phyloP scores from a whole-genome alignment of 176 grass and related monocot genomes.

The Oryza coarctata region DNA sequence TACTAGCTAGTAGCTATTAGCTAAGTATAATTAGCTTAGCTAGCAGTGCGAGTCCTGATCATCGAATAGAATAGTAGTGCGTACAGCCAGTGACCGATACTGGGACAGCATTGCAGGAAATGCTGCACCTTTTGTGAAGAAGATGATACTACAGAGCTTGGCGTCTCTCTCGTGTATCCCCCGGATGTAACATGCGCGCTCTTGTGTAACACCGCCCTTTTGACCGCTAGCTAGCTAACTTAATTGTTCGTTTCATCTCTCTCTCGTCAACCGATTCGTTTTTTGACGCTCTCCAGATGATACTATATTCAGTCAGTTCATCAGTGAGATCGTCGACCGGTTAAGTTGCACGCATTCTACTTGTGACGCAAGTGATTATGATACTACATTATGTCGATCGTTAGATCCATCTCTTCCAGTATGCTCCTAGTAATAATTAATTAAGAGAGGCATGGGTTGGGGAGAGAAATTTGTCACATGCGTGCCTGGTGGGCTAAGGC shows the following conservation, averaged over 20 bases:
- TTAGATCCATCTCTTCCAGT: no score
- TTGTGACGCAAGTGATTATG: background rate
- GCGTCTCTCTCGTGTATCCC: slow-evolving; percentile 38
- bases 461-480: slow-evolving; percentile 28
- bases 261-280: background rate
- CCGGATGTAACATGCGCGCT: slow-evolving; percentile 24
- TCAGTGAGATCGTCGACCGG: background rate
- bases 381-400: background rate
- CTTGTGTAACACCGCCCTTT: slow-evolving; percentile 14
- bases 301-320: background rate
- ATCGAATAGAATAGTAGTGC: slow-evolving; percentile 47
- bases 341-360: background rate
- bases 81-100: slow-evolving; percentile 41
- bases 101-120: slow-evolving; percentile 81
- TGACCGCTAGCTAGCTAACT: slow-evolving; percentile 19
- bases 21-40: slow-evolving; percentile 8
- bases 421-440: background rate
- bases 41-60: slow-evolving; percentile 14
- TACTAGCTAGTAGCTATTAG: background rate
- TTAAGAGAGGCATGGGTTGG: background rate
- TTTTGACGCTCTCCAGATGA: background rate
- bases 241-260: background rate
- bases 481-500: background rate
- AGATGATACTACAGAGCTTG: slow-evolving; percentile 24
- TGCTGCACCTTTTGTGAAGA: slow-evolving; percentile 87